Conservation (phyloP, 176 grass and related monocot species). For the Pontederia crassipes region DNA sequence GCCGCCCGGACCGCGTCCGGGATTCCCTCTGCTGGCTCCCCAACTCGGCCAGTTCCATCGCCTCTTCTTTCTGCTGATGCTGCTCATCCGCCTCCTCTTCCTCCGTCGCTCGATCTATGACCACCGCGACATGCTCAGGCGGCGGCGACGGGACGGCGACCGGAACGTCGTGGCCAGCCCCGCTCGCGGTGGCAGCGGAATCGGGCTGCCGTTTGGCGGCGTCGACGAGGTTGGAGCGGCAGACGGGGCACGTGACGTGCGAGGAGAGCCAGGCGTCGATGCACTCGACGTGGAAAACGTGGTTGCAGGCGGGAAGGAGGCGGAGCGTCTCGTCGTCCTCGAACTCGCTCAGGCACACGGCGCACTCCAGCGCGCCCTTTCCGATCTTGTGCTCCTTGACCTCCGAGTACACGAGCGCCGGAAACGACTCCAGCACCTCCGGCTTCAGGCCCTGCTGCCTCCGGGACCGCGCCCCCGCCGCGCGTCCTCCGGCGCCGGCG, state of each 20-base stretch:
- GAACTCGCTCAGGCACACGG: slow-evolving; percentile 93
- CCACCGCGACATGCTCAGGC: slow-evolving; percentile 30
- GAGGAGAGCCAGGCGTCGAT: slow-evolving; percentile 74
- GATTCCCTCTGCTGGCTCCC: slow-evolving; percentile 43
- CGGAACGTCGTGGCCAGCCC: background rate
- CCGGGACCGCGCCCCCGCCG: background rate
- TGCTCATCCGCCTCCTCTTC: slow-evolving; percentile 34
- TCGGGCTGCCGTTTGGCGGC: slow-evolving; percentile 1
- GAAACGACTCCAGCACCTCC: slow-evolving; percentile 55
- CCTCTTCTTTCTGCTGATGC: slow-evolving; percentile 42
- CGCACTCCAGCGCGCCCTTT: slow-evolving; percentile 45
- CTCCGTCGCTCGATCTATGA: slow-evolving; percentile 11
- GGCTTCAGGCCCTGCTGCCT: slow-evolving; percentile 38
- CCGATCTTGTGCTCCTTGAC: slow-evolving; percentile 42
- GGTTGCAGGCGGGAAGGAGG: slow-evolving; percentile 72
- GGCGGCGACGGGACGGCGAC: background rate
- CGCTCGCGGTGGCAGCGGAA: slow-evolving; percentile 11
- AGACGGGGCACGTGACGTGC: slow-evolving; percentile 79
- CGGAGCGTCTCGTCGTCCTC: slow-evolving; percentile 81
- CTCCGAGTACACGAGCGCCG: slow-evolving; percentile 56
- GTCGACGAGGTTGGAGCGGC: slow-evolving; percentile 56
- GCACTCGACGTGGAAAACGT: slow-evolving; percentile 91
- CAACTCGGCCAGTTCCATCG: slow-evolving; percentile 42
- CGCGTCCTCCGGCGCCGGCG: background rate
- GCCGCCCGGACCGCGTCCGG: slow-evolving; percentile 38